phyloP scores from a whole-genome alignment of 306 rosid species.

The Fragaria iinumae region DNA sequence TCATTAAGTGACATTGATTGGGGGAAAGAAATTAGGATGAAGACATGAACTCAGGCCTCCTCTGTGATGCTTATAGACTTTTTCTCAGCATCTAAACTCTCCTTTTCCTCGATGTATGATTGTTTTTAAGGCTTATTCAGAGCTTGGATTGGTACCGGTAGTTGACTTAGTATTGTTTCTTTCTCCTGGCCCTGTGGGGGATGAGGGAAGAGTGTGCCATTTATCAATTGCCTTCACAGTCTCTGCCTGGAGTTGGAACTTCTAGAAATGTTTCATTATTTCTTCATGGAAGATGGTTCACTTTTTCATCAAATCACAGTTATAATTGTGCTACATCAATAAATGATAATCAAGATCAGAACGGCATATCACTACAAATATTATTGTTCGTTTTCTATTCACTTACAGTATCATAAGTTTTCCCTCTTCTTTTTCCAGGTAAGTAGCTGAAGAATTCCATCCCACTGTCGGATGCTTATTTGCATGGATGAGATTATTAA shows the following conservation, averaged over 20 bases:
- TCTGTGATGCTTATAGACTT: neutral
- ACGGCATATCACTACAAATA: neutral
- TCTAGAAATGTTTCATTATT: neutral
- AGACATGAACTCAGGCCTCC: neutral
- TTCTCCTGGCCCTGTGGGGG: neutral
- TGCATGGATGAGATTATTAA: neutral
- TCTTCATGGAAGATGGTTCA: neutral
- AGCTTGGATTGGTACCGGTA: neutral
- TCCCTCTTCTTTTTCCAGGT: slow-evolving; percentile 36
- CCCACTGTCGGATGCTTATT: neutral
- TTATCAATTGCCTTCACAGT: neutral
- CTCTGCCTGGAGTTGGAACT: neutral
- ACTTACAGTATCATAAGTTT: neutral
- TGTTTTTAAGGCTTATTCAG: neutral
- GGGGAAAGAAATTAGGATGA: neutral
- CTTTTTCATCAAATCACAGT: slow-evolving; percentile 1
- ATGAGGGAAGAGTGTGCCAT: neutral
- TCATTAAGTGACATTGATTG: neutral
- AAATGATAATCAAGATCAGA: neutral
- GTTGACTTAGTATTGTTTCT: neutral
- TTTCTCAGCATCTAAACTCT: neutral
- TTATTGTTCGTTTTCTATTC: neutral
- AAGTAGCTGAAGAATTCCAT: slow-evolving; percentile 14
- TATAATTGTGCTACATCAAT: neutral
- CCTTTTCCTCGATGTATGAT: neutral